Percentiles rank a stretch among this genome's conserved stretches.
phyloP scores from a whole-genome alignment of 257 asterid species.

The Verbena officinalis region DNA sequence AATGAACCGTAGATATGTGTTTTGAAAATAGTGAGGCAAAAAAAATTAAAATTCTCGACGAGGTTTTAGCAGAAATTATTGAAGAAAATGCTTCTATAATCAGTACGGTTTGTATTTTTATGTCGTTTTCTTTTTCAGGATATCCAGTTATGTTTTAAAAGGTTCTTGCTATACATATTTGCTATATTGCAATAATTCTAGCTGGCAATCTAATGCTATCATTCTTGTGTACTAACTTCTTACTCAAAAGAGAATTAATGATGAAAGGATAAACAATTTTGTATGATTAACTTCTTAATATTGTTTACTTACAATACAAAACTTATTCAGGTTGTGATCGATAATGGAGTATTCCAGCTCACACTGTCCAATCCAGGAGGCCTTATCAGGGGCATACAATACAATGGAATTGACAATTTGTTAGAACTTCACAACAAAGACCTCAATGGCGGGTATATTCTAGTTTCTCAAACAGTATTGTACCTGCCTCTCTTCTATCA shows the following conservation, averaged over 20 bases:
- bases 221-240: background rate
- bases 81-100: background rate
- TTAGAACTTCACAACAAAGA: constrained; percentile 60
- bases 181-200: background rate
- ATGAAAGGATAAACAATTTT: background rate
- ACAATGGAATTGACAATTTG: constrained; percentile 69
- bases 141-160: background rate
- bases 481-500: constrained; percentile 17
- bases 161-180: background rate
- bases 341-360: constrained; percentile 71
- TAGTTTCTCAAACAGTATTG: background rate
- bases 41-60: background rate
- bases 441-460: constrained; percentile 69
- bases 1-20: background rate
- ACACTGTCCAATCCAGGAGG: constrained; percentile 80
- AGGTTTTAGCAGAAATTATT: background rate
- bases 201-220: constrained; percentile 1
- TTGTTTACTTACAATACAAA: background rate
- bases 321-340: constrained; percentile 60
- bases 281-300: background rate
- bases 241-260: background rate
- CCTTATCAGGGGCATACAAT: constrained; percentile 53
- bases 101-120: too few relatives aligned
- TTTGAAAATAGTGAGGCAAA: background rate
- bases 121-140: background rate